These are phyloP conservation scores for Neotropicomus parvogracilis DNA, from an alignment of 1,284 basidiomycete genomes.

Conservation along the genomic window DNA sequence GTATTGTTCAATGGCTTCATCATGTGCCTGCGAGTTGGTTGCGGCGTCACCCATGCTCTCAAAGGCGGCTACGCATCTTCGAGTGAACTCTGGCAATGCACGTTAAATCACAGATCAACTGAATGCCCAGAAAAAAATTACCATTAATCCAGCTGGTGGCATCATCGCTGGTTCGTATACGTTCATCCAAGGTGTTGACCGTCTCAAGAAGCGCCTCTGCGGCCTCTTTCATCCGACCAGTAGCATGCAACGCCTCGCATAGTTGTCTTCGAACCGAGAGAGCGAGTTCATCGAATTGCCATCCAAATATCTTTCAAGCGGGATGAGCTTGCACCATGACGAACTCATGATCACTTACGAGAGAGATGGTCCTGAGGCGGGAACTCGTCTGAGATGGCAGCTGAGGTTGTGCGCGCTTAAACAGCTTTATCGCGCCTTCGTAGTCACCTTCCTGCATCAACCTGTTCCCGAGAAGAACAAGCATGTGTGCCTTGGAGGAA, in stretches of 20 bases:
- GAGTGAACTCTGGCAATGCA: conserved; percentile 3
- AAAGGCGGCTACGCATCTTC: neutral
- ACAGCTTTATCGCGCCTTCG: neutral
- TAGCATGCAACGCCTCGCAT: conserved; percentile 2
- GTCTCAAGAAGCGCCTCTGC: conserved; percentile 1
- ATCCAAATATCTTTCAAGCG: conserved; percentile 1
- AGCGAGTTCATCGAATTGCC: neutral
- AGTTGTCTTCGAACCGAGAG: conserved; percentile 1
- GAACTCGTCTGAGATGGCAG: neutral
- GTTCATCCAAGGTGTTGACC: neutral
- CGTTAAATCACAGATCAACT: neutral
- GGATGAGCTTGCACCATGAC: neutral
- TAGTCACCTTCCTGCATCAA: neutral
- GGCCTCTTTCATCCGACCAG: conserved; percentile 1
- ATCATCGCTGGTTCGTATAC: neutral
- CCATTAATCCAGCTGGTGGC: neutral
- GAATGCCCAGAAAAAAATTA: neutral
- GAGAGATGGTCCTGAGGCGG: neutral
- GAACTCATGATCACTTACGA: neutral
- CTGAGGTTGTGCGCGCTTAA: neutral
- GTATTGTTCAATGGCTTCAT: conserved; percentile 12
- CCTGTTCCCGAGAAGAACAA: neutral
- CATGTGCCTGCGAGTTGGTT: conserved; percentile 1
- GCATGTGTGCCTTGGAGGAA: conserved; percentile 4
- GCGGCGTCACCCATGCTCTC: conserved; percentile 8